Base-by-base conservation (phyloP, 1,139 yeast species). In the Groenewaldozyma auringiensis region DNA sequence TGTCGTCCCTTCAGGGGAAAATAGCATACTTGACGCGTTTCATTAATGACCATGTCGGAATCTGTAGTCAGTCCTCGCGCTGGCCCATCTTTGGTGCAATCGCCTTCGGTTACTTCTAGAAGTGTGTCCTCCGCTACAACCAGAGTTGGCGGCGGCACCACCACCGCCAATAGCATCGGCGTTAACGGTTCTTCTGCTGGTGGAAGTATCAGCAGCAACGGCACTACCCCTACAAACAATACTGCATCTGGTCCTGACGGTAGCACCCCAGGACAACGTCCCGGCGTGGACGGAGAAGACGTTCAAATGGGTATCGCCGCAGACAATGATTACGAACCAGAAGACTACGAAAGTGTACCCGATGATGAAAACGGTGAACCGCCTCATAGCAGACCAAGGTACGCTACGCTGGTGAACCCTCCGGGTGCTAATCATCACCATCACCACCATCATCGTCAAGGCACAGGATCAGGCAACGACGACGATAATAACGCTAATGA, bases 381-480 rank as follows among this genome's bases (percentile, higher is more conserved):
- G 18, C 29, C 25, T 31, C 14, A 17, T 16, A 33, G 37, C 31
- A 32, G 27, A 4, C 44, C 41, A 25, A 39, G 45, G 44, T 51
- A 51, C 31, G 54, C 54, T 3, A 51, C 54, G 8, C 37, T 51
- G 41, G 54, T 51, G 35, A 48, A 49, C 41, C 50, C 52, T 4
- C 53, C 45, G 29, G 29, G 29, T 8, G 6, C 29, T 25, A 6
- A 25, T 25, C n/a, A n/a, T n/a, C n/a, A n/a, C n/a, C n/a, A n/a
- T n/a, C n/a, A n/a, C n/a, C n/a, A n/a, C n/a, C n/a, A n/a, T n/a
- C n/a, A n/a, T n/a, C n/a, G n/a, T n/a, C n/a, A n/a, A n/a, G n/a
- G n/a, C n/a, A n/a, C n/a, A n/a, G 11, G 6, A 11, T 11, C 29
- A 8, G 29, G 29, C 11, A 25, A 11, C 6, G 11, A 25, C 11